Percentiles rank a stretch among this genome's conserved stretches.
Evolutionary conservation across 2,329 filamentous ascomycete species (phyloP).

Genomic region (Fusarium musae): DNA sequence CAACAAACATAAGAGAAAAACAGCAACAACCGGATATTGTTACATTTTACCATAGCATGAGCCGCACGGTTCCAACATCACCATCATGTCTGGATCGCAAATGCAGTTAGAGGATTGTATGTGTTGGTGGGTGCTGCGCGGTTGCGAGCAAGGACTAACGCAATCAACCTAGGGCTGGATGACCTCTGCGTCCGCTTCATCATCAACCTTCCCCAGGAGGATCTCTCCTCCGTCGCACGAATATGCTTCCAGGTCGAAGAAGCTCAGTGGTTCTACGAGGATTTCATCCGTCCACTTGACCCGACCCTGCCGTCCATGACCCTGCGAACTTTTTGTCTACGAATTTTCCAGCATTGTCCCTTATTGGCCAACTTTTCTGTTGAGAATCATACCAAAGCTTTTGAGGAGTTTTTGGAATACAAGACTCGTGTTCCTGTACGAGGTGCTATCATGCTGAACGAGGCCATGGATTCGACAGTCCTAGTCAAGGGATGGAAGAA

Average conservation of each 20-base stretch:
- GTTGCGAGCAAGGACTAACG: slow-evolving; percentile 38
- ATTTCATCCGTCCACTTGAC: slow-evolving; percentile 94
- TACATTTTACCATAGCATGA: slow-evolving; percentile 44
- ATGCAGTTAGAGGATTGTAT: slow-evolving; percentile 92
- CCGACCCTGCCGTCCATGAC: slow-evolving; percentile 85
- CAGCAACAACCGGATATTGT: slow-evolving; percentile 6
- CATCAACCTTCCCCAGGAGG: slow-evolving; percentile 92
- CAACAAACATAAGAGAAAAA: slow-evolving; percentile 12
- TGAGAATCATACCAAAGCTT: slow-evolving; percentile 82
- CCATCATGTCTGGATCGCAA: slow-evolving; percentile 78
- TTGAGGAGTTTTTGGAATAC: slow-evolving; percentile 92
- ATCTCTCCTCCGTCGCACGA: slow-evolving; percentile 87
- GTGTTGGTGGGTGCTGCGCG: slow-evolving; percentile 42
- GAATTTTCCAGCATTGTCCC: slow-evolving; percentile 94
- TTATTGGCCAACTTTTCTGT: slow-evolving; percentile 83
- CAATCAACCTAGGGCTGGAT: slow-evolving; percentile 78
- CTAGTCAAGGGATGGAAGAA: slow-evolving; percentile 99
- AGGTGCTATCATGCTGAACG: slow-evolving; percentile 91
- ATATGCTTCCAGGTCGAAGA: slow-evolving; percentile 99
- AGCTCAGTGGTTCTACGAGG: slow-evolving; percentile 99
- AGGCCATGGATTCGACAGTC: slow-evolving; percentile 92
- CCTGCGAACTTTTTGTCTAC: slow-evolving; percentile 84
- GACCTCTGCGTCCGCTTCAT: slow-evolving; percentile 98
- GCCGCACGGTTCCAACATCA: slow-evolving; percentile 60
- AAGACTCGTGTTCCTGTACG: slow-evolving; percentile 94